These are phyloP conservation scores for Ogataea ganodermae DNA, from an alignment of 805 yeast species.

Conservation along the genomic window DNA sequence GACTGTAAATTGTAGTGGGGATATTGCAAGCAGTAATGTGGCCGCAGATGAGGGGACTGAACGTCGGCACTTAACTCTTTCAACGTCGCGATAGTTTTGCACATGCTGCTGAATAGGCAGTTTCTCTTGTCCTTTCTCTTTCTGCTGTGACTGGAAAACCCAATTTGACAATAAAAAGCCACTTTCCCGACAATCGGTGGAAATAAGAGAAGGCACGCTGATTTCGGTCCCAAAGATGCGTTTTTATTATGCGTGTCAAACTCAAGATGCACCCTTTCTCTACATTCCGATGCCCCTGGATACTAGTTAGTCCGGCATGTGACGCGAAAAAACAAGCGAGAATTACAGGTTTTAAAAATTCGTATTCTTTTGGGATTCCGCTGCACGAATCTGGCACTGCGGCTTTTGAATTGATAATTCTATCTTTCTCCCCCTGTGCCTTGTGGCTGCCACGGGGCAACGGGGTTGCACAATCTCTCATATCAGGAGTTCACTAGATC, in stretches of 20 bases:
- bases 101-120: neutral
- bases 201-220: neutral
- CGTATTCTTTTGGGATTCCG: neutral
- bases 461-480: neutral
- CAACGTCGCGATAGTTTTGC: neutral
- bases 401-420: neutral
- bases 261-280: neutral
- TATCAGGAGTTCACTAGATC: neutral
- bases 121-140: neutral
- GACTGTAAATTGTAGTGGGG: no score
- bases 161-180: neutral
- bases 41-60: no score
- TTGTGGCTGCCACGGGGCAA: neutral
- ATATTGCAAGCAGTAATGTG: no score
- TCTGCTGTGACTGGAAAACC: slow-evolving; percentile 1
- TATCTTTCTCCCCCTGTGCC: neutral
- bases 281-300: slow-evolving; percentile 1
- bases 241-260: neutral
- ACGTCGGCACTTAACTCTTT: no score
- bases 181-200: neutral
- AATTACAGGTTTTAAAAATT: neutral
- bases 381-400: neutral
- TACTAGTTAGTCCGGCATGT: neutral
- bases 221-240: neutral
- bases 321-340: neutral